Evolutionary conservation across 352 stramenopile species (phyloP).

Genomic region (Plasmopara muralis): DNA sequence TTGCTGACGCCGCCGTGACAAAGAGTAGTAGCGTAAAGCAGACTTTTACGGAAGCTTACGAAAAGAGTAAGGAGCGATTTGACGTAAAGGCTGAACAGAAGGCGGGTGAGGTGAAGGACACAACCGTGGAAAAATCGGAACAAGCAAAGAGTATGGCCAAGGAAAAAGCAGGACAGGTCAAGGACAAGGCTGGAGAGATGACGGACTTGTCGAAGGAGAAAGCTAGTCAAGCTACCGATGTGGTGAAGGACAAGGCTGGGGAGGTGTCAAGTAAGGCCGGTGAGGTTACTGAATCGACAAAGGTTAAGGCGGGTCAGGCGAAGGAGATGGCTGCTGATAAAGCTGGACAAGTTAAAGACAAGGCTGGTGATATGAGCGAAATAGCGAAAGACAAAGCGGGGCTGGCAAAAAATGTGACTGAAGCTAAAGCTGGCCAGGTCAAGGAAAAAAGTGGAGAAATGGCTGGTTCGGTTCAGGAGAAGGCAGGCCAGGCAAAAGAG

Average conservation of each 20-base stretch:
- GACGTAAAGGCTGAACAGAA: conserved; percentile 24
- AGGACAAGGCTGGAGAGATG: conserved; percentile 16
- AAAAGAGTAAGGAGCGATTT: conserved; percentile 24
- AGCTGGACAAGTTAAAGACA: not conserved
- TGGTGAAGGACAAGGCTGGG: conserved; percentile 14
- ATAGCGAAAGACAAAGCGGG: conserved; percentile 5
- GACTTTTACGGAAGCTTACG: conserved; percentile 19
- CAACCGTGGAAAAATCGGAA: not conserved
- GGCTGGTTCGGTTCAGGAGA: conserved; percentile 16
- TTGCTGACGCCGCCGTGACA: conserved; percentile 15
- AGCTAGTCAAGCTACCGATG: conserved; percentile 17
- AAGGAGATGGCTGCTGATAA: conserved; percentile 5
- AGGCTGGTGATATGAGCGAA: conserved; percentile 4
- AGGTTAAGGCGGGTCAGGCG: conserved; percentile 5
- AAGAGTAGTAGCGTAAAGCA: conserved; percentile 25
- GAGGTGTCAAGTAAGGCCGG: conserved; percentile 13
- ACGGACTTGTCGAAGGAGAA: conserved; percentile 12
- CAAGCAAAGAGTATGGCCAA: not conserved
- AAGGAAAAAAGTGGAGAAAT: conserved; percentile 7
- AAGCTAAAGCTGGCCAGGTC: conserved; percentile 7
- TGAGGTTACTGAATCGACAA: conserved; percentile 3
- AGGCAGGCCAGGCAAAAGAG: not conserved
- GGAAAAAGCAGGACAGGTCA: conserved; percentile 3
- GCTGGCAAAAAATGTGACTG: conserved; percentile 4
- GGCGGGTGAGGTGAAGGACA: conserved; percentile 11